Evolutionary conservation across 2,329 filamentous ascomycete species (phyloP).

Genomic region (Colletotrichum orchidophilum): DNA sequence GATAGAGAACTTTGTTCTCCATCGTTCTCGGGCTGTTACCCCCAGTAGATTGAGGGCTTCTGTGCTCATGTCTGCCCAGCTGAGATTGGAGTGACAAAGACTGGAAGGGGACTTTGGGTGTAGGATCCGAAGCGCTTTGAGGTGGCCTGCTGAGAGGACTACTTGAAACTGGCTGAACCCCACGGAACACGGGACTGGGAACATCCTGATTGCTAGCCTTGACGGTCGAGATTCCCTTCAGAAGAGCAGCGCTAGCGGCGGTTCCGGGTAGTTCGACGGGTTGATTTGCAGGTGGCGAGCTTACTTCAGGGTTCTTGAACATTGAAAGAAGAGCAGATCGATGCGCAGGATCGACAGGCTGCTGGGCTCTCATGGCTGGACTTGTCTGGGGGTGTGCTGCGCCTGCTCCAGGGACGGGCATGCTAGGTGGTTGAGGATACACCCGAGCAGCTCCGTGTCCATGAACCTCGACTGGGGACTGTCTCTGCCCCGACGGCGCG

Average conservation of each 20-base stretch:
- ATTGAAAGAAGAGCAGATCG: slow-evolving; percentile 61
- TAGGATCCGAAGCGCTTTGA: slow-evolving; percentile 2
- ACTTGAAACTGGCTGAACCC: slow-evolving; percentile 20
- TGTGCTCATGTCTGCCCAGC: neutral
- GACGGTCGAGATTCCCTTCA: slow-evolving; percentile 16
- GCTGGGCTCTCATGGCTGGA: slow-evolving; percentile 35
- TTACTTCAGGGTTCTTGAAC: slow-evolving; percentile 56
- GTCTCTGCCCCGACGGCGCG: neutral
- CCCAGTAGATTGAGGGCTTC: neutral
- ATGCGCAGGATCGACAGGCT: slow-evolving; percentile 47
- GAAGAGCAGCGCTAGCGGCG: slow-evolving; percentile 19
- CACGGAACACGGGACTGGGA: slow-evolving; percentile 5
- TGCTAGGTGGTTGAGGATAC: neutral
- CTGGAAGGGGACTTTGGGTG: slow-evolving; percentile 8
- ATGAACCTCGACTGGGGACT: neutral
- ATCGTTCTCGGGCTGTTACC: slow-evolving; percentile 2
- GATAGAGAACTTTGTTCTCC: slow-evolving; percentile 3
- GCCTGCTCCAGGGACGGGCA: neutral
- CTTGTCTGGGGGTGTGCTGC: neutral
- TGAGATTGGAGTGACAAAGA: slow-evolving; percentile 20
- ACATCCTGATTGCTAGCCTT: slow-evolving; percentile 2
- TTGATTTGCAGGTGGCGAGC: slow-evolving; percentile 10
- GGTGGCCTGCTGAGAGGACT: slow-evolving; percentile 29
- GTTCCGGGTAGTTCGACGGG: slow-evolving; percentile 27
- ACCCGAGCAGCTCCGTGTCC: neutral